Percentiles rank a stretch among this genome's conserved stretches.
Evolutionary conservation across 1,284 basidiomycete species (phyloP).

Genomic region (Flammula alnicola): DNA sequence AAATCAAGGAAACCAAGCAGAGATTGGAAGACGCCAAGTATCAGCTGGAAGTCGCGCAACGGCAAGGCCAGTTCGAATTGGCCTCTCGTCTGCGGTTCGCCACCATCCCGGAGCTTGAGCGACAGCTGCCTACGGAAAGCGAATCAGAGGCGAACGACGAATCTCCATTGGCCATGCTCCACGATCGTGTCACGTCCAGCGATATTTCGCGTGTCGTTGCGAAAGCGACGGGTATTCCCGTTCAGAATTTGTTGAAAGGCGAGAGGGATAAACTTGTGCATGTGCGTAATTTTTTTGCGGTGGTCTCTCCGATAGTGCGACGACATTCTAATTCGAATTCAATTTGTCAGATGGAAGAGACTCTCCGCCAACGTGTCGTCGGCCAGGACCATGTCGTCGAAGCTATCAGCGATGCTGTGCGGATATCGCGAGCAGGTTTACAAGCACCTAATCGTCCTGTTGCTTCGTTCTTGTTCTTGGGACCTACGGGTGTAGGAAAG

Average conservation of each 20-base stretch:
- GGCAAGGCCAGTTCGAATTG: constrained; percentile 81
- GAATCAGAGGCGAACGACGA: constrained; percentile 48
- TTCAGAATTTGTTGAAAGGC: constrained; percentile 86
- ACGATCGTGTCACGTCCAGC: constrained; percentile 86
- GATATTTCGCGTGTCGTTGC: constrained; percentile 91
- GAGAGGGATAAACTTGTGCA: constrained; percentile 91
- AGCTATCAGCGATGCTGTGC: constrained; percentile 85
- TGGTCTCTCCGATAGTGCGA: not conserved
- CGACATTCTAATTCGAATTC: too few relatives aligned
- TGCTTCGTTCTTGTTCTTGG: constrained; percentile 91
- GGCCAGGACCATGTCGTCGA: constrained; percentile 87
- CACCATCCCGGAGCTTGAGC: constrained; percentile 83
- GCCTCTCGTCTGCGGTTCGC: constrained; percentile 85
- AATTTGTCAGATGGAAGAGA: constrained; percentile 78
- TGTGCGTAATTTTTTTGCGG: constrained; percentile 47
- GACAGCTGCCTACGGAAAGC: constrained; percentile 71
- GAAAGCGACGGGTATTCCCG: constrained; percentile 91
- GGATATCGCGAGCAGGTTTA: constrained; percentile 89
- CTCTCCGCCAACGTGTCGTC: constrained; percentile 76
- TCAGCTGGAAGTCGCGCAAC: constrained; percentile 86
- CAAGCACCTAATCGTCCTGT: constrained; percentile 88
- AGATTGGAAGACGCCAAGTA: constrained; percentile 85
- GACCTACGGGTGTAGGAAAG: constrained; percentile 87
- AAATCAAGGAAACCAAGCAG: constrained; percentile 80
- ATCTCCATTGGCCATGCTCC: constrained; percentile 67